Evolutionary conservation across 2,329 filamentous ascomycete species (phyloP).

Genomic region (Penicillium sp.): DNA sequence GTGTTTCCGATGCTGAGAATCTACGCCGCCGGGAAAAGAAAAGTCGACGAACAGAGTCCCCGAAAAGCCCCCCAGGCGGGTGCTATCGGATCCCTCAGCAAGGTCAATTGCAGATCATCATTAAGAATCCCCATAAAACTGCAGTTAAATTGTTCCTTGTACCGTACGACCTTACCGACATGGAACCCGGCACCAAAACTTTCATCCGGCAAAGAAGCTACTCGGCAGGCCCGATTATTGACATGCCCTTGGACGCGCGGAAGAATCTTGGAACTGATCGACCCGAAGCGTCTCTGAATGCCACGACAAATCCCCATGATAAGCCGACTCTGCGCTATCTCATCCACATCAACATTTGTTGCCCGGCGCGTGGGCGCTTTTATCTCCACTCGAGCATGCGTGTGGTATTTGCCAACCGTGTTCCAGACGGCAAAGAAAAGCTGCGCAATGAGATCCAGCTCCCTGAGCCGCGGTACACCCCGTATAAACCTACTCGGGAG

Average conservation of each 20-base stretch:
- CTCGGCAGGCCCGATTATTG: conserved; percentile 76
- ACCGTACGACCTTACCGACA: conserved; percentile 84
- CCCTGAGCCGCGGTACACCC: conserved; percentile 78
- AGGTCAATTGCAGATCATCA: conserved; percentile 90
- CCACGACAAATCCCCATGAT: conserved; percentile 34
- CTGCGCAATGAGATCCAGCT: conserved; percentile 82
- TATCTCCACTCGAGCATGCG: conserved; percentile 89
- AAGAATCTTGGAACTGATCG: conserved; percentile 47
- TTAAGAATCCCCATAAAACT: conserved; percentile 98
- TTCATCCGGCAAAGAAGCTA: conserved; percentile 94
- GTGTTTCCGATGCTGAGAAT: conserved; percentile 27
- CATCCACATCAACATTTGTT: conserved; percentile 89
- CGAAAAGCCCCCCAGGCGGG: conserved; percentile 71
- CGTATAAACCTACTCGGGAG: conserved; percentile 64
- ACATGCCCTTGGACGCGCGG: conserved; percentile 51
- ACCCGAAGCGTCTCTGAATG: conserved; percentile 49
- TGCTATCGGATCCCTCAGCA: conserved; percentile 91
- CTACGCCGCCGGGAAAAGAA: conserved; percentile 50
- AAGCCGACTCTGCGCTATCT: conserved; percentile 80
- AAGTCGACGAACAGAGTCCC: conserved; percentile 54
- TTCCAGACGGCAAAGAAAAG: conserved; percentile 91
- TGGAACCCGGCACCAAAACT: conserved; percentile 91
- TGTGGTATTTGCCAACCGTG: conserved; percentile 92
- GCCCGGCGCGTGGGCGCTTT: conserved; percentile 71
- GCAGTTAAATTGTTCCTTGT: conserved; percentile 93